A percentile compares a stretch with the other conserved stretches of the same genome.
Evolutionary conservation across 371 early-diverging fungal species (phyloP).

Genomic region (Mucor saturninus): DNA sequence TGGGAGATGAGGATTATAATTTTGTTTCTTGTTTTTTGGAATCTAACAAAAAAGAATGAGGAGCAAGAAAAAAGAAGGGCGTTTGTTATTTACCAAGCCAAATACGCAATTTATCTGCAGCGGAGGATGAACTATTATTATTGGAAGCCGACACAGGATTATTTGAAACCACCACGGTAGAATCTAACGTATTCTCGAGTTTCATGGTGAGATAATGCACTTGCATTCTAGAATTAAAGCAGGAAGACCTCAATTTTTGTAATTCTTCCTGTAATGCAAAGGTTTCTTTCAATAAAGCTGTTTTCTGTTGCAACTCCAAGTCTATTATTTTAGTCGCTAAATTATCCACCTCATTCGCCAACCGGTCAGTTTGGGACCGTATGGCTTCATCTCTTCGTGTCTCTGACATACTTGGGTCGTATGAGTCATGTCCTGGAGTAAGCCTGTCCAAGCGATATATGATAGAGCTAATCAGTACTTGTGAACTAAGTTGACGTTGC

Average conservation of each 20-base stretch:
- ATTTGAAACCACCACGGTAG: too few species aligned
- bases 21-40: not conserved
- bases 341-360: slow-evolving; percentile 64
- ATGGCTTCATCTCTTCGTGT: slow-evolving; percentile 31
- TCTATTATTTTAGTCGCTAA: slow-evolving; percentile 62
- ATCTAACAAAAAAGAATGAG: too few species aligned
- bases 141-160: not conserved
- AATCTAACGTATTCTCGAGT: too few species aligned
- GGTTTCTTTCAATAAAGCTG: slow-evolving; percentile 73
- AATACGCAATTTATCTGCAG: slow-evolving; percentile 24
- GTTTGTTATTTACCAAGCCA: slow-evolving; percentile 51
- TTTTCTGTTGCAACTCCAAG: slow-evolving; percentile 70
- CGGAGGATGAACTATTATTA: slow-evolving; percentile 9
- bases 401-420: slow-evolving; percentile 29
- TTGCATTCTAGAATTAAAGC: slow-evolving; percentile 72
- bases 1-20: not conserved
- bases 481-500: slow-evolving; percentile 46
- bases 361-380: slow-evolving; percentile 57
- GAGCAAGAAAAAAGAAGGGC: too few species aligned
- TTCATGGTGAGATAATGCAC: slow-evolving; percentile 71
- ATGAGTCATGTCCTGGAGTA: slow-evolving; percentile 45
- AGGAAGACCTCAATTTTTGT: slow-evolving; percentile 64
- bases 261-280: slow-evolving; percentile 73
- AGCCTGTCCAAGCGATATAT: slow-evolving; percentile 46
- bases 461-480: slow-evolving; percentile 46